These are phyloP conservation scores for Fraxinus albicans DNA, from an alignment of 305 asterid genomes.

Conservation along the genomic window DNA sequence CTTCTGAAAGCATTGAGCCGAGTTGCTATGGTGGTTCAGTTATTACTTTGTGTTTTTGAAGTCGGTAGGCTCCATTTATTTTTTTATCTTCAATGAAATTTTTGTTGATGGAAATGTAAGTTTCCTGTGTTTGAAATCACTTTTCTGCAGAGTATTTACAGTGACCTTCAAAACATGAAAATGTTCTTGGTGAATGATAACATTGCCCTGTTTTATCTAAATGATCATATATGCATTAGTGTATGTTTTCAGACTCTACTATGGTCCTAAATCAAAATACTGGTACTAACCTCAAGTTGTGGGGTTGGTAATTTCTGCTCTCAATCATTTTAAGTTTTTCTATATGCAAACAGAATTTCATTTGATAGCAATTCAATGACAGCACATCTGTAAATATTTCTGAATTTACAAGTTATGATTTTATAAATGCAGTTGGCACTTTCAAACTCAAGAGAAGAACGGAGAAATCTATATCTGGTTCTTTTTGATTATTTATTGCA, in stretches of 20 bases:
- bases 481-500: slow-evolving; percentile 89
- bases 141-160: not conserved
- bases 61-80: slow-evolving; percentile 5
- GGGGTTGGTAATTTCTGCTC: slow-evolving; percentile 5
- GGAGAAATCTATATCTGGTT: slow-evolving; percentile 90
- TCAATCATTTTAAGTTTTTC: not conserved
- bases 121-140: not conserved
- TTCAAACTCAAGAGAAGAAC: slow-evolving; percentile 87
- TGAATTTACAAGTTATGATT: slow-evolving; percentile 27
- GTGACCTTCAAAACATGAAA: not conserved
- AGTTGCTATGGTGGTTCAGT: slow-evolving; percentile 11
- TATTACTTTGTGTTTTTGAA: not conserved
- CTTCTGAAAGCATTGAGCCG: not conserved
- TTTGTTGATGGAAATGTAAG: not conserved
- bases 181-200: not conserved
- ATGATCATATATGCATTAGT: slow-evolving; percentile 9
- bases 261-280: slow-evolving; percentile 3
- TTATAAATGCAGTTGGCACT: slow-evolving; percentile 69
- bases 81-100: not conserved
- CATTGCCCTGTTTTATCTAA: not conserved
- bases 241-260: not conserved
- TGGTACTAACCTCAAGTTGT: not conserved
- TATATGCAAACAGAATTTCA: not conserved
- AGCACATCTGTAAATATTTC: slow-evolving; percentile 12
- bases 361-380: slow-evolving; percentile 2